Base-by-base conservation (phyloP, 352 stramenopile genomes). In the Phytophthora parvispora region DNA sequence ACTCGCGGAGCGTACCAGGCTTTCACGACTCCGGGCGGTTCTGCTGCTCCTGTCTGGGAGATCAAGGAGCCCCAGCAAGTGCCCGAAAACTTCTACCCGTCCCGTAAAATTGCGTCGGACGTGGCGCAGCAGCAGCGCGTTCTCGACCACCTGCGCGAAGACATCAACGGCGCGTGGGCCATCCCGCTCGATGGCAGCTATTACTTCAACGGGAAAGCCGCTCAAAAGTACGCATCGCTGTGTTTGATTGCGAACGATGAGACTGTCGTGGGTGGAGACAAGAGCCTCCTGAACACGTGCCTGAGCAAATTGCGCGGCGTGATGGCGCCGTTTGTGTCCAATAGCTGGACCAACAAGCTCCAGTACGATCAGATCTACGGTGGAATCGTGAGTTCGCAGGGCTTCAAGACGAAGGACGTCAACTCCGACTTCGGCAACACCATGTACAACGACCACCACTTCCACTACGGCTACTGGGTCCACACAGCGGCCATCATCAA, bases 361-460 rank as follows among this genome's bases (percentile, higher is more conserved):
- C 64, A 83, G 29, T 91, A 91, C 70, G 83, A 91, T 56, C 18
- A 45, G 4, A 74, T 85, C 9, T 90, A 90, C 70, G 60, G 80
- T 12, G 83, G 83, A 25, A 83, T 91, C 49, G 64, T 91, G 31
- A 90, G 78, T 42, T 84, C 73, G 12, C 42, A 86, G 52, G 81
- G 81, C 4, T 84, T 89, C 53, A 81, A 62, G 50, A 83, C 77
- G 24, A 80, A 76, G 28, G 85, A 93, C 52, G 29, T 84, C 27
- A 86, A 88, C 53, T 68, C 80, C 1, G 85, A 93, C 63, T 93
- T 93, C 70, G 85, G 85, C 48, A 93, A 93, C 73, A 80, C 77
- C 49, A 81, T 83, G 50, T 93, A 91, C 74, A 93, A 93, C 60
- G 85, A 93, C 48, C 85, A 93, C 67, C 85, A 93, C 68, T 93